A percentile compares a stretch with the other conserved stretches of the same genome.
These are phyloP conservation scores for Penicillium lagena DNA, from an alignment of 495 filamentous ascomycete genomes.

Conservation along the genomic window DNA sequence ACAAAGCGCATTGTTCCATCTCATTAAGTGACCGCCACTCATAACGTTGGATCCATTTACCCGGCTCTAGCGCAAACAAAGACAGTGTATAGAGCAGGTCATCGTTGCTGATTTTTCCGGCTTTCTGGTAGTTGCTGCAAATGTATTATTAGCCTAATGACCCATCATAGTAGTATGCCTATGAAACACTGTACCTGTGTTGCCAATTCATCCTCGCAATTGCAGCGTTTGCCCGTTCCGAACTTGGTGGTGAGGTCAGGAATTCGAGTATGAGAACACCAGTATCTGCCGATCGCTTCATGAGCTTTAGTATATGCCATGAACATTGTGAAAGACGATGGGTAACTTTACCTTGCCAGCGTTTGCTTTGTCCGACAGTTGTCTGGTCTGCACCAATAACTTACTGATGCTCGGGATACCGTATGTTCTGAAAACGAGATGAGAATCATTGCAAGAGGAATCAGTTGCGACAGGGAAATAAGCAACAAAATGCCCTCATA, in stretches of 20 bases:
- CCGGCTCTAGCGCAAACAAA: conserved; percentile 36
- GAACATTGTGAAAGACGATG: too few species aligned
- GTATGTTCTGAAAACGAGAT: neutral
- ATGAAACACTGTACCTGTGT: neutral
- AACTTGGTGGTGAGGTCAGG: too few species aligned
- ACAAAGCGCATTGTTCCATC: conserved; percentile 33
- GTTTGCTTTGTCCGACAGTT: too few species aligned
- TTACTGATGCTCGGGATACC: neutral
- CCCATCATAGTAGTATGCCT: too few species aligned
- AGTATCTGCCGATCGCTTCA: too few species aligned
- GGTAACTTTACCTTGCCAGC: too few species aligned
- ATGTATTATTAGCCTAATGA: neutral
- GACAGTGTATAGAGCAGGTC: conserved; percentile 39
- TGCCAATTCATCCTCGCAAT: neutral
- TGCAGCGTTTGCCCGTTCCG: neutral
- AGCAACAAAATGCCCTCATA: neutral
- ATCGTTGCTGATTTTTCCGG: conserved; percentile 13
- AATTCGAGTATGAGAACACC: neutral
- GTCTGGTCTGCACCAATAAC: neutral
- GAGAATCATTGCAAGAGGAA: neutral
- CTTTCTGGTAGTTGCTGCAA: neutral
- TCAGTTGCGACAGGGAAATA: too few species aligned
- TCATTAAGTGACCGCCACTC: conserved; percentile 35
- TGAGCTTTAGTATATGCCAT: too few species aligned
- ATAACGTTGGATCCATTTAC: conserved; percentile 25